Evolutionary conservation across 495 filamentous ascomycete genomes (phyloP), one percentile per base, ranked within the genome.

Genomic region (Aspergillus saccharolyticus): DNA sequence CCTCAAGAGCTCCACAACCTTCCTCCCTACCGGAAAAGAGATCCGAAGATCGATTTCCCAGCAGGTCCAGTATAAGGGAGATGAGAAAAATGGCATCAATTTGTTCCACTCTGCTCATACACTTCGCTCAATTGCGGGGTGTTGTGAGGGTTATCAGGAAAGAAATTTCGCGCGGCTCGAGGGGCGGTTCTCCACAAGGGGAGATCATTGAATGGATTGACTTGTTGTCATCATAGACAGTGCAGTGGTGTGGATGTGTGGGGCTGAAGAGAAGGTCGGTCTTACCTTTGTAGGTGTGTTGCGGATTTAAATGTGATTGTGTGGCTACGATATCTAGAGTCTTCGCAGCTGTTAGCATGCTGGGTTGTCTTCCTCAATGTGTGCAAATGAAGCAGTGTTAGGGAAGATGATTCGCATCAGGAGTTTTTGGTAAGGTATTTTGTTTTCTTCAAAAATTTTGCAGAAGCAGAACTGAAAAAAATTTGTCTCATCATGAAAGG

Each of bases 171-270:
- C 33, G 12, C 33, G 33, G 68, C 65, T 59, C 70, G 68, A 73
- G 64, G 66, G 74, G 72, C 65, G 73, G 72, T 75, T 61, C 89
- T 81, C 87, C 88, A 75, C 63, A 70, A 76, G 61, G 75, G 83
- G 81, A 60, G 47, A 80, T 97, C 89, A 83, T 95, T 87, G 93
- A 97, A 97, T 97, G 93, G 93, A 97, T 97, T 89, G 86, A 90
- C 92, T 92, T 78, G 75, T 83, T 88, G 84, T 96, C 91, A 96
- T 97, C 93, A 88, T 88, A 72, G 78, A 71, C 68, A 55, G 44
- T 55, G 55, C 47, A 28, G 17, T 24, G 9, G 33, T 39, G 33
- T 8, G 33, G 2, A 15, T 10, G 12, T 5, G 33, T 10, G 14
- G 14, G 12, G n/a, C n/a, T n/a, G 14, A 39, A 39, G 12, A 12